Conservation (phyloP, 176 grass and related monocot species). For the Phoenix roebelenii region DNA sequence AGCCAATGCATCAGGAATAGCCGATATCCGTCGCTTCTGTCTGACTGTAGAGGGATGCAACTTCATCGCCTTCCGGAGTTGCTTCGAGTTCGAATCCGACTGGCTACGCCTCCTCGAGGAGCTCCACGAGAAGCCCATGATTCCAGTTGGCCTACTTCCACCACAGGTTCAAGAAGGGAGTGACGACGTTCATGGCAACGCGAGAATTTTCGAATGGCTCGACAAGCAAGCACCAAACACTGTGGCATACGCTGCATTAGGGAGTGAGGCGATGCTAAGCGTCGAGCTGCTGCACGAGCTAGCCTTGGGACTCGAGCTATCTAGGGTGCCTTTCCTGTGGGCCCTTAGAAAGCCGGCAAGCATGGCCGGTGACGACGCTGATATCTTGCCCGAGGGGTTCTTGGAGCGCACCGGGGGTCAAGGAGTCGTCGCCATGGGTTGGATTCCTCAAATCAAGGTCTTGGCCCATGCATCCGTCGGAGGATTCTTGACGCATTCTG, state of each 20-base stretch:
- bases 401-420: conserved; percentile 1
- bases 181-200: too few relatives aligned
- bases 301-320: conserved; percentile 35
- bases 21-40: neutral
- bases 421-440: conserved; percentile 13
- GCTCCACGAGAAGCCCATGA: conserved; percentile 18
- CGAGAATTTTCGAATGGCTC: conserved; percentile 23
- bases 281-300: conserved; percentile 1
- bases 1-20: conserved; percentile 17
- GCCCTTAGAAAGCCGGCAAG: conserved; percentile 18
- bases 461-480: too few relatives aligned
- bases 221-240: conserved; percentile 8
- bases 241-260: neutral
- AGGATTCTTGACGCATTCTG: too few relatives aligned
- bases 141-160: conserved; percentile 22
- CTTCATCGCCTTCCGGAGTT: conserved; percentile 12
- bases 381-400: conserved; percentile 9
- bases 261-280: too few relatives aligned
- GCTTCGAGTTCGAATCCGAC: conserved; percentile 17
- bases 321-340: conserved; percentile 45
- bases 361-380: too few relatives aligned
- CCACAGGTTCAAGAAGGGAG: too few relatives aligned
- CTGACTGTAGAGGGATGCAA: neutral
- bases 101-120: conserved; percentile 14
- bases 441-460: conserved; percentile 8